Base-by-base conservation (phyloP, 352 stramenopile genomes). In the Pythium dissimile region DNA sequence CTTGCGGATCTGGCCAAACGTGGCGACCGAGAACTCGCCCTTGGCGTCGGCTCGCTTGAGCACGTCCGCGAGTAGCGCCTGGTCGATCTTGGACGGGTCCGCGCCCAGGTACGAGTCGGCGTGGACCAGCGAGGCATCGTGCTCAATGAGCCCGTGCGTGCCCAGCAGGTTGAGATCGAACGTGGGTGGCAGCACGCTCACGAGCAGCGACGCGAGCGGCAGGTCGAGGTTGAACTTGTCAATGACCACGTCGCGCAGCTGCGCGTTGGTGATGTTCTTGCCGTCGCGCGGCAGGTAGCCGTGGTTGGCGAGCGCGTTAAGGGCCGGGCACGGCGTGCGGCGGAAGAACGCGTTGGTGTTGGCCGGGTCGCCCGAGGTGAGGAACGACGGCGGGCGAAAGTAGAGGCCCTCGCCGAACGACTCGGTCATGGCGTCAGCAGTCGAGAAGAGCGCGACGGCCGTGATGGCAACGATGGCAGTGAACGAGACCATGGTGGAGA, bases 251-350 rank as follows among this genome's bases (percentile, higher is more conserved):
- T 51, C 49, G 1, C 80, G 54, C 7, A 80, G 18, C n/a, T 67
- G n/a, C 24, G 32, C 27, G 11, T 48, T 47, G 18, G 61, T 72
- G 43, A 84, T 56, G 52, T 75, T 71, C 51, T 76, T 72, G 46
- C 73, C 72, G 37, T 73, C 68, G n/a, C 74, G 74, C 7, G 73
- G 71, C 3, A 86, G 32, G 54, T 80, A 72, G 24, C 70, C 73
- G 63, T 86, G 73, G 66, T 86, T 86, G 28, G 73, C 71, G 13
- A 86, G 57, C 18, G 73, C 59, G 53, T 86, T 86, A 51, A 86
- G 59, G 24, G 48, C 66, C 0, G 76, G 76, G 45, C 76, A 86
- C n/a, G 76, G 76, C 15, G 58, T 73, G 20, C 72, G 69, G 18
- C 58, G 64, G 59, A 69, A 82, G 2, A 55, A 3, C 32, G 62